Percentiles rank a stretch among this genome's conserved stretches.
Evolutionary conservation across 495 filamentous ascomycete species (phyloP).

Genomic region (Cetradonia linearis): DNA sequence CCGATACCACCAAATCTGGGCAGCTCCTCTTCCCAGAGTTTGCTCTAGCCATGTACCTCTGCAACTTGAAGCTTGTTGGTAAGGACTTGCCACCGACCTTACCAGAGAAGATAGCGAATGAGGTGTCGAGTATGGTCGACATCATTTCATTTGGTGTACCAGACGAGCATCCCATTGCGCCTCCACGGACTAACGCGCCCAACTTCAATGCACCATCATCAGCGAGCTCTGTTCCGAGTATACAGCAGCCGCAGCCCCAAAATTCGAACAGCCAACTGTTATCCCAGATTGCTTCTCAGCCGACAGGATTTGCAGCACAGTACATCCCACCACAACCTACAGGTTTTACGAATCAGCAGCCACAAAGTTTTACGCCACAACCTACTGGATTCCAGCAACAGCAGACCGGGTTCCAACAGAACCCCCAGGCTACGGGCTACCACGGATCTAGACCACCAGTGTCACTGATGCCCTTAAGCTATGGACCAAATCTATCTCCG

Average conservation of each 20-base stretch:
- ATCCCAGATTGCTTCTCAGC: slow-evolving; percentile 61
- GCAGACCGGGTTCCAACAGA: slow-evolving; percentile 40
- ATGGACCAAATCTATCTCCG: slow-evolving; percentile 54
- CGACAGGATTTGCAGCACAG: slow-evolving; percentile 61
- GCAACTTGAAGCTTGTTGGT: slow-evolving; percentile 82
- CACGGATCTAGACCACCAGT: slow-evolving; percentile 77
- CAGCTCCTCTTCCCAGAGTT: slow-evolving; percentile 98
- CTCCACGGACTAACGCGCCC: slow-evolving; percentile 57
- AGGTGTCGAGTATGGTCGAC: slow-evolving; percentile 99
- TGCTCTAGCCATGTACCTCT: slow-evolving; percentile 96
- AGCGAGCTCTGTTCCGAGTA: slow-evolving; percentile 57
- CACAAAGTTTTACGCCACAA: slow-evolving; percentile 42
- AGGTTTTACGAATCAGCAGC: slow-evolving; percentile 48
- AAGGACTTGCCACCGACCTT: slow-evolving; percentile 64
- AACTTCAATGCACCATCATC: slow-evolving; percentile 59
- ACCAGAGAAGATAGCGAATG: slow-evolving; percentile 82
- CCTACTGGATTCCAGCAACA: slow-evolving; percentile 38
- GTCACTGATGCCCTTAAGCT: slow-evolving; percentile 90
- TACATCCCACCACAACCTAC: slow-evolving; percentile 36
- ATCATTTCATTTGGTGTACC: slow-evolving; percentile 93
- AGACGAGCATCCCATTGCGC: slow-evolving; percentile 53
- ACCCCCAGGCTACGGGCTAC: slow-evolving; percentile 53
- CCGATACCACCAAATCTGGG: slow-evolving; percentile 92
- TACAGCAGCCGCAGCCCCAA: slow-evolving; percentile 77
- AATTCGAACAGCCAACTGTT: slow-evolving; percentile 68